These are phyloP conservation scores for Ustilago hordei DNA, from an alignment of 1,284 basidiomycete species.

Conservation along the genomic window DNA sequence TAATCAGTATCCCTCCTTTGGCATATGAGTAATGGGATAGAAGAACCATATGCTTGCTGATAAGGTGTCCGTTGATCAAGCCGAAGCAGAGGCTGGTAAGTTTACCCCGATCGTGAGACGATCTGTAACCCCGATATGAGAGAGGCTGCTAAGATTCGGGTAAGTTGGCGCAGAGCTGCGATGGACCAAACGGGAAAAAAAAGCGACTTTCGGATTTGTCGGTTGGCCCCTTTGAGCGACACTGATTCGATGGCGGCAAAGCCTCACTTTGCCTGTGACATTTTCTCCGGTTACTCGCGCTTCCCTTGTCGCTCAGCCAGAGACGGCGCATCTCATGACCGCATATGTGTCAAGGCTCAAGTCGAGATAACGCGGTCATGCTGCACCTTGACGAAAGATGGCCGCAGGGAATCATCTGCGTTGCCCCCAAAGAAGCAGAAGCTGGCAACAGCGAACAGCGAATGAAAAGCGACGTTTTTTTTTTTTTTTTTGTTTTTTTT, in stretches of 20 bases:
- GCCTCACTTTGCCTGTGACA: neutral
- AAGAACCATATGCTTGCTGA: neutral
- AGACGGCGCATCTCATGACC: neutral
- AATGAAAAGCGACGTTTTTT: neutral
- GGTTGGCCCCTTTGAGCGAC: conserved; percentile 8
- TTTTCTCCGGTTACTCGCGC: neutral
- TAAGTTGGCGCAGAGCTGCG: neutral
- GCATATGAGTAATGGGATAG: conserved; percentile 25
- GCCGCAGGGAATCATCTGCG: neutral
- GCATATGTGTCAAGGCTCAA: conserved; percentile 2
- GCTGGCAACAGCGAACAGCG: neutral
- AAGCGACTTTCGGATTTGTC: conserved; percentile 40
- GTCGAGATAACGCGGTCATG: neutral
- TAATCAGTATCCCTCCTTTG: conserved; percentile 50
- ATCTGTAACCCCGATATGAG: neutral
- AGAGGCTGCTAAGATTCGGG: neutral
- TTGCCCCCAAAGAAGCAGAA: neutral
- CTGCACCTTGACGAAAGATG: conserved; percentile 2
- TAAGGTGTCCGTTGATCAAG: neutral
- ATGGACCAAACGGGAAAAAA: conserved; percentile 33
- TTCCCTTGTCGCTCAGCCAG: neutral
- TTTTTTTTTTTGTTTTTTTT: neutral
- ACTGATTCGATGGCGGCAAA: conserved; percentile 7
- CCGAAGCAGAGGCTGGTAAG: neutral
- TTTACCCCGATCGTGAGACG: neutral